phyloP scores from a whole-genome alignment of 768 basidiomycete species.

The Hebeloma cylindrosporum region DNA sequence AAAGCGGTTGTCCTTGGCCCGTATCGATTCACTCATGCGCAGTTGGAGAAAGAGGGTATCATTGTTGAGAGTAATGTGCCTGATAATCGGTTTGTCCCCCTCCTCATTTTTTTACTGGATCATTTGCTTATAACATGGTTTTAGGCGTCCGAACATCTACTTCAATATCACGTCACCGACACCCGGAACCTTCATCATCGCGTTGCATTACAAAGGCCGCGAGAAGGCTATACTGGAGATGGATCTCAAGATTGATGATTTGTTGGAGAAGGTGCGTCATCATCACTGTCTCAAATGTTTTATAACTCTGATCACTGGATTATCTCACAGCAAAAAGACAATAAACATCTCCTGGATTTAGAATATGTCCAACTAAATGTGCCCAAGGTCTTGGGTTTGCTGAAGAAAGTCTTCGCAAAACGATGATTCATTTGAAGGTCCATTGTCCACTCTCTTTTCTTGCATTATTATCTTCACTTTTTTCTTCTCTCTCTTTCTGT shows the following conservation, averaged over 20 bases:
- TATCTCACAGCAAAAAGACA: constrained; percentile 90
- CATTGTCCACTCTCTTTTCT: constrained; percentile 6
- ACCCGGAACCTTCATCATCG: constrained; percentile 98
- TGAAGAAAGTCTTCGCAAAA: constrained; percentile 94
- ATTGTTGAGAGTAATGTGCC: constrained; percentile 99
- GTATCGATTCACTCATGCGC: constrained; percentile 96
- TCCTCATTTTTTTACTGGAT: constrained; percentile 1
- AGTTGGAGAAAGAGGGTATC: constrained; percentile 98
- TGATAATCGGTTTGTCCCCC: constrained; percentile 77
- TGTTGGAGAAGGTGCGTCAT: constrained; percentile 85
- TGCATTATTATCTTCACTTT: constrained; percentile 4
- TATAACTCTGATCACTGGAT: constrained; percentile 1
- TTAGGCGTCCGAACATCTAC: constrained; percentile 94
- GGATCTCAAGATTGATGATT: constrained; percentile 98
- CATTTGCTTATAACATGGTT: constrained; percentile 12
- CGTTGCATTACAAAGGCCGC: constrained; percentile 96
- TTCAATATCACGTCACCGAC: constrained; percentile 98
- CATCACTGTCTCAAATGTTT: not conserved
- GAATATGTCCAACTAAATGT: constrained; percentile 99
- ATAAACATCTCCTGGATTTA: constrained; percentile 92
- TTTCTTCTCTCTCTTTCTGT: constrained; percentile 1
- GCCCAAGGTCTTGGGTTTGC: constrained; percentile 85
- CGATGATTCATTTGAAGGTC: constrained; percentile 46
- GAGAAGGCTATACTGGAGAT: constrained; percentile 99
- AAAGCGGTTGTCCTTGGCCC: constrained; percentile 91